Base-by-base conservation (phyloP, 148 eudicot genomes). In the Rheum nobile region DNA sequence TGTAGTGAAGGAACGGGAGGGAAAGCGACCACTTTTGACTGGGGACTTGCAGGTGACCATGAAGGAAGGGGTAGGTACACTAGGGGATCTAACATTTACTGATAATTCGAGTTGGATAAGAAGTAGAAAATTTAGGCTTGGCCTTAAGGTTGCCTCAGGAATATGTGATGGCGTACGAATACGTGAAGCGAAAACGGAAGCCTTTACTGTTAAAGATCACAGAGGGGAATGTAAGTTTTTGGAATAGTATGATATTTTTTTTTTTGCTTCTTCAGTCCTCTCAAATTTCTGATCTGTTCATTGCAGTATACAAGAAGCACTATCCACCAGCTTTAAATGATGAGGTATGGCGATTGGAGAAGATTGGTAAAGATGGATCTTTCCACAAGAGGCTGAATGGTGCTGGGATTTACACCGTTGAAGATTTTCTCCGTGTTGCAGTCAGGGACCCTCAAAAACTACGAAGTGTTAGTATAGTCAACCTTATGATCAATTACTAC, bases 261-360 rank as follows among this genome's bases (percentile, higher is more conserved):
- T n/a, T n/a, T n/a, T n/a, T n/a, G n/a, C n/a, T n/a, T n/a, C n/a
- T n/a, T n/a, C n/a, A n/a, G n/a, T n/a, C n/a, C n/a, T n/a, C n/a
- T n/a, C n/a, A n/a, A n/a, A n/a, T n/a, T n/a, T n/a, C n/a, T n/a
- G n/a, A n/a, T n/a, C n/a, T n/a, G n/a, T n/a, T n/a, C n/a, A n/a
- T n/a, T n/a, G n/a, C n/a, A 94, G 98, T 94, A 76, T 94, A 94
- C 82, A 94, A 94, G 82, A 95, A 95, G 85, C 99, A 91, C 82
- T 91, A 90, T 79, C 99, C 98, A 8, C 97, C 99, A n/a, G 89
- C 94, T 31, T 77, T 92, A 69, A 86, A 81, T 70, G 99, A 95
- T 83, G 99, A 95, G 0, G 99, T 95, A 2, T 95, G 99, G 99
- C 85, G 99, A 83, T 86, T 95, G 83, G 99, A 95, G 85, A 95